Conservation (phyloP, 2,329 filamentous ascomycete genomes). For the Exophiala spinifera region DNA sequence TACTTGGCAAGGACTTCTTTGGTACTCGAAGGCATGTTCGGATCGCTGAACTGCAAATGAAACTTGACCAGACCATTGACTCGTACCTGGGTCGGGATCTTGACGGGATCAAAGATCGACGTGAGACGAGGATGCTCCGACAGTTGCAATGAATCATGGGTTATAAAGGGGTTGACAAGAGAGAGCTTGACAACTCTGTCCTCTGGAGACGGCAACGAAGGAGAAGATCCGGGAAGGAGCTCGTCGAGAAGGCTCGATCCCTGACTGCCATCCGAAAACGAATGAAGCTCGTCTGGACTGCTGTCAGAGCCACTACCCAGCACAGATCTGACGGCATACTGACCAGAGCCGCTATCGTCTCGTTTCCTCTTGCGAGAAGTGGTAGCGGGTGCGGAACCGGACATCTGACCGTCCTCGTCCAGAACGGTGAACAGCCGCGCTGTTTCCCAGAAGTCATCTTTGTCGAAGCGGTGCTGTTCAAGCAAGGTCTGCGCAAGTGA, state of each 20-base stretch:
- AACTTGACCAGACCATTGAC: not conserved
- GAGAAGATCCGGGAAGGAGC: not conserved
- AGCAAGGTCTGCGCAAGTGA: not conserved
- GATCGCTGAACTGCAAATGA: not conserved
- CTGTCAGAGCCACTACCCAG: not conserved
- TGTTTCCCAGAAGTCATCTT: not conserved
- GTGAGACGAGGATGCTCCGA: not conserved
- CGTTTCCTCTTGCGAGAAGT: not conserved
- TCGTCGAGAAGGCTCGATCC: not conserved
- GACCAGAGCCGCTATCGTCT: not conserved
- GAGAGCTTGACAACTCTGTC: not conserved
- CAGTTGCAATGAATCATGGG: not conserved
- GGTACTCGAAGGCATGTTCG: not conserved
- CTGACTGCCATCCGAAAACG: not conserved
- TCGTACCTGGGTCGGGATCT: not conserved
- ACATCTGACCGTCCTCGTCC: not conserved
- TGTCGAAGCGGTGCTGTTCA: not conserved
- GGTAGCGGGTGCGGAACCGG: not conserved
- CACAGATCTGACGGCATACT: not conserved
- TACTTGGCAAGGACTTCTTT: not conserved
- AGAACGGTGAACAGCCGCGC: not conserved
- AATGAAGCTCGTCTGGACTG: not conserved
- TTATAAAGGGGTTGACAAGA: not conserved
- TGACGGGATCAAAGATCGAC: not conserved
- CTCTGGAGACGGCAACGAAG: not conserved